Conservation (phyloP, 2,329 filamentous ascomycete genomes). For the Dothiorella sarmentorum region DNA sequence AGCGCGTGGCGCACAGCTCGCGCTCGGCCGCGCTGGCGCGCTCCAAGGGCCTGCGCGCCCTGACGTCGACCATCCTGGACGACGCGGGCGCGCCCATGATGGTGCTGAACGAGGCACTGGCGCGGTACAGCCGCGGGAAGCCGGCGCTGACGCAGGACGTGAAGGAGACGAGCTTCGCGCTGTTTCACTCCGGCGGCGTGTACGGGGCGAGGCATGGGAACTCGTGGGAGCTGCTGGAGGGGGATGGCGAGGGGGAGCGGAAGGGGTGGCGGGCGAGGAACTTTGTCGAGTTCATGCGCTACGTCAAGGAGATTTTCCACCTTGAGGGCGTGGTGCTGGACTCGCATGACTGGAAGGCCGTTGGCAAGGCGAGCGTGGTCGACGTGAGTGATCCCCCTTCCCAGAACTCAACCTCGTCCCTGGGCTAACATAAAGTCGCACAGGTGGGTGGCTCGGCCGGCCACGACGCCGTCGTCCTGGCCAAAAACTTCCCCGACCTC, state of each 20-base stretch:
- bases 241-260: constrained; percentile 30
- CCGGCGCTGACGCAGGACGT: constrained; percentile 25
- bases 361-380: background rate
- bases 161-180: constrained; percentile 29
- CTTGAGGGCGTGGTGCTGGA: constrained; percentile 15
- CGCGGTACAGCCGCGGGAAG: constrained; percentile 28
- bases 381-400: background rate
- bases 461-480: constrained; percentile 27
- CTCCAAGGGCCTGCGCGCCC: constrained; percentile 26
- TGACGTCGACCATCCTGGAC: constrained; percentile 28
- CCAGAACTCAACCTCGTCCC: background rate
- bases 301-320: constrained; percentile 33
- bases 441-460: constrained; percentile 19
- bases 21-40: constrained; percentile 30
- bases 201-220: constrained; percentile 25
- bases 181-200: constrained; percentile 28
- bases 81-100: constrained; percentile 30
- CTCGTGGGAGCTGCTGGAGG: constrained; percentile 32
- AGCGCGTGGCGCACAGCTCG: constrained; percentile 28
- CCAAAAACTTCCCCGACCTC: constrained; percentile 28
- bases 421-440: background rate
- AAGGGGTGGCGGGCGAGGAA: constrained; percentile 32
- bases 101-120: constrained; percentile 28
- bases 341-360: background rate
- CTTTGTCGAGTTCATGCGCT: constrained; percentile 34